Conservation (phyloP, 352 stramenopile genomes). For the Phytophthora ramorum region DNA sequence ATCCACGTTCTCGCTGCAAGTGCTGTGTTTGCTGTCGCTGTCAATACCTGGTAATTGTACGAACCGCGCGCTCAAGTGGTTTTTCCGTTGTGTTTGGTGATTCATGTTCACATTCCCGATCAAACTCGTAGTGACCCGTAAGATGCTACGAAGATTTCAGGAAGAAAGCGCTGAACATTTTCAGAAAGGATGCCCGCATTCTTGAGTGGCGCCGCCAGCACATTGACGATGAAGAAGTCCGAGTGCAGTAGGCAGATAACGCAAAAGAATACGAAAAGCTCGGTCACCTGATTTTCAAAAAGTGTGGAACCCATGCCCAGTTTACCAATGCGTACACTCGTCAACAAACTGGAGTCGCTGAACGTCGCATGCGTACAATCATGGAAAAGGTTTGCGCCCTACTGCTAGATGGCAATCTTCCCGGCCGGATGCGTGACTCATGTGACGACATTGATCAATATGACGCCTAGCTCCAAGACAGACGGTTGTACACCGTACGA, state of each 20-base stretch:
- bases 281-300: background rate
- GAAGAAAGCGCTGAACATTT: no score
- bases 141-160: no score
- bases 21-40: no score
- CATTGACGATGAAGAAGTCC: constrained; percentile 1
- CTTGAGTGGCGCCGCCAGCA: background rate
- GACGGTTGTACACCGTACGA: constrained; percentile 2
- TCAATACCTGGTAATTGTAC: no score
- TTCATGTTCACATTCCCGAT: no score
- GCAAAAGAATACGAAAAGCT: constrained; percentile 17
- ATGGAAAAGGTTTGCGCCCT: constrained; percentile 3
- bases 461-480: constrained; percentile 9
- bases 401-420: constrained; percentile 8
- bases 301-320: constrained; percentile 16
- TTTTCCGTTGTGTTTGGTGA: no score
- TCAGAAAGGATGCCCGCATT: background rate
- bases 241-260: background rate
- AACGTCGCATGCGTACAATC: background rate
- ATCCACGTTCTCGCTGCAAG: no score
- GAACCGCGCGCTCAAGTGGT: no score
- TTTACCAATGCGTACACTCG: constrained; percentile 17
- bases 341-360: constrained; percentile 12
- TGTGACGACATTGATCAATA: constrained; percentile 21
- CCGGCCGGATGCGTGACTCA: constrained; percentile 4
- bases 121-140: no score